Percentiles rank a stretch among this genome's conserved stretches.
phyloP scores from a whole-genome alignment of 768 basidiomycete genomes.

The Suillus luteus region DNA sequence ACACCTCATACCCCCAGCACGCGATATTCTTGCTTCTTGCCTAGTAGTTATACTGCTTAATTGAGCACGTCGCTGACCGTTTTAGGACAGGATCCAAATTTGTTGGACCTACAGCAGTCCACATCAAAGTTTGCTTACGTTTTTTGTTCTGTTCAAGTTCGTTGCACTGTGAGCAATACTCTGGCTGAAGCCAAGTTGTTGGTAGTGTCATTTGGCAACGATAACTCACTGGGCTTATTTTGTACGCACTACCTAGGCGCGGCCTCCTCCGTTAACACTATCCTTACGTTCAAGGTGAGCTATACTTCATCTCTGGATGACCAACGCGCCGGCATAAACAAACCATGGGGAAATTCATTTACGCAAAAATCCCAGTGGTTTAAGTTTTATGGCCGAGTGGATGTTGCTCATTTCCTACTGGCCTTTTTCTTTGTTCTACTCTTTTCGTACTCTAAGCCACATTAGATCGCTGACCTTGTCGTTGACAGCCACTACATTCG shows the following conservation, averaged over 20 bases:
- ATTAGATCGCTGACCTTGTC: slow-evolving; percentile 22
- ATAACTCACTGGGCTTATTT: slow-evolving; percentile 12
- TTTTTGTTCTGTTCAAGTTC: slow-evolving; percentile 44
- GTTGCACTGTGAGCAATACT: slow-evolving; percentile 28
- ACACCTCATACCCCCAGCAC: slow-evolving; percentile 15
- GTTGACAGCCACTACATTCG: slow-evolving; percentile 26
- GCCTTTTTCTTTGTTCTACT: slow-evolving; percentile 15
- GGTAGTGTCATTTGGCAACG: slow-evolving; percentile 7
- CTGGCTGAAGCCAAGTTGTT: slow-evolving; percentile 11
- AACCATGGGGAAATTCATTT: slow-evolving; percentile 26
- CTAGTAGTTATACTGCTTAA: slow-evolving; percentile 20
- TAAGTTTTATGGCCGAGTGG: slow-evolving; percentile 24
- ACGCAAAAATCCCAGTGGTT: slow-evolving; percentile 21
- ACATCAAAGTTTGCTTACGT: slow-evolving; percentile 45
- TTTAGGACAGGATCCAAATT: slow-evolving; percentile 38
- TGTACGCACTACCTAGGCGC: slow-evolving; percentile 45
- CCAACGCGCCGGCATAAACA: slow-evolving; percentile 18
- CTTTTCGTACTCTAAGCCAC: slow-evolving; percentile 19
- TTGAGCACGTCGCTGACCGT: slow-evolving; percentile 24
- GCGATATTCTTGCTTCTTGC: slow-evolving; percentile 14
- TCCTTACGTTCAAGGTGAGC: slow-evolving; percentile 61
- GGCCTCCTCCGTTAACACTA: slow-evolving; percentile 70
- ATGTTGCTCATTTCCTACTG: not conserved
- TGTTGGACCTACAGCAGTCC: slow-evolving; percentile 56
- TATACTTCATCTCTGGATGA: slow-evolving; percentile 16